phyloP scores from a whole-genome alignment of 169 alveolate species.

The Plasmodium coatneyi region DNA sequence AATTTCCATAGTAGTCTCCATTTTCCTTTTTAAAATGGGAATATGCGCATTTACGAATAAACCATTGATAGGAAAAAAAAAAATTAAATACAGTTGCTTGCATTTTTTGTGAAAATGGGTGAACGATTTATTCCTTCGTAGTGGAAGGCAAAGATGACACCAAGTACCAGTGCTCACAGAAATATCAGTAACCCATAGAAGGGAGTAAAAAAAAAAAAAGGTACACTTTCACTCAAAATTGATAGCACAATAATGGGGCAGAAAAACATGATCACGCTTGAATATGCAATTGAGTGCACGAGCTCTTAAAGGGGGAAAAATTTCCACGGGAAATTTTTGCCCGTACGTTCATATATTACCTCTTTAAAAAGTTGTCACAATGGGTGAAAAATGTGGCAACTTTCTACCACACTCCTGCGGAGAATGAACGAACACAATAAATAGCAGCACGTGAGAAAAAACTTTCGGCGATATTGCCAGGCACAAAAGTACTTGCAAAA shows the following conservation, averaged over 20 bases:
- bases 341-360: background rate
- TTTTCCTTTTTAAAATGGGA: background rate
- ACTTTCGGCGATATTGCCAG: background rate
- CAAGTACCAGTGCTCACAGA: background rate
- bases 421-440: background rate
- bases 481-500: background rate
- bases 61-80: background rate
- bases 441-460: background rate
- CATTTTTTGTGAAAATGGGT: background rate
- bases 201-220: background rate
- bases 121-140: background rate
- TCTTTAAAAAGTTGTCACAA: background rate
- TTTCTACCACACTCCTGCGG: background rate
- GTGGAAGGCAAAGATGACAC: background rate
- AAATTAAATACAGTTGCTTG: background rate
- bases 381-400: background rate
- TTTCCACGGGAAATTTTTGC: background rate
- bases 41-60: background rate
- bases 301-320: background rate
- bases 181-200: background rate
- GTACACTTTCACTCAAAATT: background rate
- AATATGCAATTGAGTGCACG: background rate
- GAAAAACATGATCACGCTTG: background rate
- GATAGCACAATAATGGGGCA: background rate
- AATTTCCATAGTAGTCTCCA: background rate